Conservation (phyloP, 2,329 filamentous ascomycete species). For the Pseudonectria foliicola region DNA sequence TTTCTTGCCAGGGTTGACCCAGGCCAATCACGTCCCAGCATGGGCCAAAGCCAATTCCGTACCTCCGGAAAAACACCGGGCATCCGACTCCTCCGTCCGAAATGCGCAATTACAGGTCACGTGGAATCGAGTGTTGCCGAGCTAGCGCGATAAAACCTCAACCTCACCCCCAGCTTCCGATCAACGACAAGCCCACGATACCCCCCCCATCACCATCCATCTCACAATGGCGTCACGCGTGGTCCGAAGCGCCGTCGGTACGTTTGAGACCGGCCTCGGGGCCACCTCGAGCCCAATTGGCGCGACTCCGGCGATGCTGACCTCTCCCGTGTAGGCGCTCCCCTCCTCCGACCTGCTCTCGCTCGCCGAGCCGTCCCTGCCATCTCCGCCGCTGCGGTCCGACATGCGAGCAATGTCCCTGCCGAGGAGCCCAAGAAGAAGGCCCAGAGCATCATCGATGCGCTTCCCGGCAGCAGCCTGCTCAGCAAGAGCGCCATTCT, state of each 20-base stretch:
- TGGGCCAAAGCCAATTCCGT: constrained; percentile 4
- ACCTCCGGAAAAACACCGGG: constrained; percentile 21
- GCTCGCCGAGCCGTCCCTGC: constrained; percentile 69
- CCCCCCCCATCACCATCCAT: constrained; percentile 47
- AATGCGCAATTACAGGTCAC: constrained; percentile 22
- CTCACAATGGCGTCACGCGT: constrained; percentile 95
- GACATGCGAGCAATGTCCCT: constrained; percentile 70
- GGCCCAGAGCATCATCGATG: constrained; percentile 90
- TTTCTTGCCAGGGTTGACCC: constrained; percentile 20
- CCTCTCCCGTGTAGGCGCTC: constrained; percentile 59
- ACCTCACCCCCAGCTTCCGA: constrained; percentile 38
- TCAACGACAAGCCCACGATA: constrained; percentile 39
- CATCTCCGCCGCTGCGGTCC: constrained; percentile 59
- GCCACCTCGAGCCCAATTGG: constrained; percentile 22
- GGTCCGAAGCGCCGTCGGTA: constrained; percentile 92
- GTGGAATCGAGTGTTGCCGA: constrained; percentile 32
- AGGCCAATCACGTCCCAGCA: constrained; percentile 20
- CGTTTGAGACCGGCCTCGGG: constrained; percentile 33
- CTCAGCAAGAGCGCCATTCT: constrained; percentile 96
- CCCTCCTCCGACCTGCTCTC: constrained; percentile 79
- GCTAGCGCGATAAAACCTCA: constrained; percentile 45
- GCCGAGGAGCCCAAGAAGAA: constrained; percentile 90
- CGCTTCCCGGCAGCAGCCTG: constrained; percentile 84
- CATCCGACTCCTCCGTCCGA: constrained; percentile 14
- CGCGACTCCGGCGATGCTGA: constrained; percentile 15